A percentile compares a stretch with the other conserved stretches of the same genome.
These are phyloP conservation scores for Leccinum truebloodii DNA, from an alignment of 768 basidiomycete genomes.

Conservation along the genomic window DNA sequence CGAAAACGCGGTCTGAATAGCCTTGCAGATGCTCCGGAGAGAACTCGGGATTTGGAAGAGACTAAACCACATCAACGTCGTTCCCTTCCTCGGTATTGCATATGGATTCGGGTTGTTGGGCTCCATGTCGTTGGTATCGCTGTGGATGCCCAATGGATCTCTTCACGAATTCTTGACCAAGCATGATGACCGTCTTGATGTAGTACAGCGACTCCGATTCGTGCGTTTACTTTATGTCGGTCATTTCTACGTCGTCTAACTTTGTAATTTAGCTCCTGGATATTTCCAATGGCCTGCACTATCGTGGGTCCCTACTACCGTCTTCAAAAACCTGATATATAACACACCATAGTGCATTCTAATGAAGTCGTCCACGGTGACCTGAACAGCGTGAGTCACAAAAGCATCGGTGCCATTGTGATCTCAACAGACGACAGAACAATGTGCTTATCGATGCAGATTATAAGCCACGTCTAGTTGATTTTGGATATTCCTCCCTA, in stretches of 20 bases:
- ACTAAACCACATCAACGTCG: not conserved
- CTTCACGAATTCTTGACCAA: not conserved
- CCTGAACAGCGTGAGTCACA: not conserved
- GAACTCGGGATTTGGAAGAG: not conserved
- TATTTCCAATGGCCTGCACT: not conserved
- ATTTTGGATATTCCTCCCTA: not conserved
- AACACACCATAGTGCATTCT: not conserved
- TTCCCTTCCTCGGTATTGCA: not conserved
- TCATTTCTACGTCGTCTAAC: not conserved
- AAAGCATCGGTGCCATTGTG: no score
- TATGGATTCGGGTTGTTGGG: not conserved
- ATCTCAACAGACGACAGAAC: not conserved
- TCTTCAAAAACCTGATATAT: not conserved
- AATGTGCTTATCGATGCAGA: conserved; percentile 4
- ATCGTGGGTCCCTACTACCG: not conserved
- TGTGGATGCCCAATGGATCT: not conserved
- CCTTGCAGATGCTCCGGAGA: not conserved
- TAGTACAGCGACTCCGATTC: not conserved
- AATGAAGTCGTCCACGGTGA: not conserved
- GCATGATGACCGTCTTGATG: not conserved
- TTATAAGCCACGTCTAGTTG: no score
- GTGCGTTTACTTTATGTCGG: not conserved
- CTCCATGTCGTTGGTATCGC: not conserved
- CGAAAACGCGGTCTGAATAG: not conserved
- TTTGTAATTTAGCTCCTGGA: not conserved